phyloP scores from a whole-genome alignment of 2,329 filamentous ascomycete genomes.

The Acarospora socialis region DNA sequence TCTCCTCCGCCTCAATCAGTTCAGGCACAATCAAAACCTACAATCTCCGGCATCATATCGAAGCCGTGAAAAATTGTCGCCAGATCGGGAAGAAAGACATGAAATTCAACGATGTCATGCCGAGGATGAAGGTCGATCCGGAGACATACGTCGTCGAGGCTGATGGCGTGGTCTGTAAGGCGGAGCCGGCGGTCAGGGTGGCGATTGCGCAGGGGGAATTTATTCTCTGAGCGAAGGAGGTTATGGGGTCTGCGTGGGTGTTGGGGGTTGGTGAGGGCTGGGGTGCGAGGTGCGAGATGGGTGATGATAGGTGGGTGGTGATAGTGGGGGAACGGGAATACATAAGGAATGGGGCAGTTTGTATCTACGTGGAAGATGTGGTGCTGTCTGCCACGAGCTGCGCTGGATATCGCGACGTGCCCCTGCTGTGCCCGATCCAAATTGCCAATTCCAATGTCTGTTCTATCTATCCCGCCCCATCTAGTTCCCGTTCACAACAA shows the following conservation, averaged over 20 bases:
- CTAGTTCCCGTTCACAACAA: too few relatives aligned
- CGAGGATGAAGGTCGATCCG: slow-evolving; percentile 80
- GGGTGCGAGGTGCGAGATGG: too few relatives aligned
- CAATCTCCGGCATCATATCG: slow-evolving; percentile 62
- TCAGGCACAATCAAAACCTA: slow-evolving; percentile 57
- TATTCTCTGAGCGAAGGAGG: slow-evolving; percentile 40
- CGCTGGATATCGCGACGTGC: too few relatives aligned
- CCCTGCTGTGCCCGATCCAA: too few relatives aligned
- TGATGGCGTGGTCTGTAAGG: slow-evolving; percentile 52
- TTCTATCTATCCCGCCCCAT: too few relatives aligned
- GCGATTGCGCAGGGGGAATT: slow-evolving; percentile 59
- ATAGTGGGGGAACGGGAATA: too few relatives aligned
- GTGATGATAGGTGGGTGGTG: too few relatives aligned
- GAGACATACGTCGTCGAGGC: slow-evolving; percentile 78
- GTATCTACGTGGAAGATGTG: too few relatives aligned
- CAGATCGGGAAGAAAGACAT: slow-evolving; percentile 70
- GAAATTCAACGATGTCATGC: slow-evolving; percentile 74
- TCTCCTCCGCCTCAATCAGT: slow-evolving; percentile 57
- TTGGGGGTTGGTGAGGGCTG: too few relatives aligned
- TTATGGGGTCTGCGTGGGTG: not conserved
- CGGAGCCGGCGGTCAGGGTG: slow-evolving; percentile 50
- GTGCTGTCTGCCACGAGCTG: too few relatives aligned
- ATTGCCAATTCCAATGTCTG: too few relatives aligned
- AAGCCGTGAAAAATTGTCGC: slow-evolving; percentile 64
- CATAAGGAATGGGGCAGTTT: too few relatives aligned